Evolutionary conservation across 2,329 filamentous ascomycete genomes (phyloP).

Genomic region (Bimuria novae-zelandiae): DNA sequence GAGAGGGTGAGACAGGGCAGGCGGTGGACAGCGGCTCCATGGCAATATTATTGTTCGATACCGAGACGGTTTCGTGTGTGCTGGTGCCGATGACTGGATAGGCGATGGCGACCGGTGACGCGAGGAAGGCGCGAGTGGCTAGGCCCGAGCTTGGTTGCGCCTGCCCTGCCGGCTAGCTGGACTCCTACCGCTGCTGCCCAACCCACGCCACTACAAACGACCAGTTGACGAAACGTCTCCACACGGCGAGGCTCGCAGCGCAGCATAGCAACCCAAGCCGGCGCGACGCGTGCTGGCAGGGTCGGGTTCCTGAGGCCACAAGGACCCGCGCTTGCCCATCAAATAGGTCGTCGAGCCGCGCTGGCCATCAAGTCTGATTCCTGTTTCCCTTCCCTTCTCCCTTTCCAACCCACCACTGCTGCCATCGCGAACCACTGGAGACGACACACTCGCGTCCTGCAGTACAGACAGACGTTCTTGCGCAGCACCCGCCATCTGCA

Average conservation of each 20-base stretch:
- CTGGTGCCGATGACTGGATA: constrained; percentile 1
- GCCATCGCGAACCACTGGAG: background rate
- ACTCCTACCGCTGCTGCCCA: constrained; percentile 7
- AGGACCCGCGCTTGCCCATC: constrained; percentile 12
- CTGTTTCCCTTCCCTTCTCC: background rate
- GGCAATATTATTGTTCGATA: background rate
- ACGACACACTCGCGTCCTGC: background rate
- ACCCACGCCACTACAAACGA: constrained; percentile 18
- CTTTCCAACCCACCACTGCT: background rate
- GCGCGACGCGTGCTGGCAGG: background rate
- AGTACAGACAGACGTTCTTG: background rate
- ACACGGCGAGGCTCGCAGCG: background rate
- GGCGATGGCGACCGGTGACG: background rate
- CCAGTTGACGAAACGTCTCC: constrained; percentile 17
- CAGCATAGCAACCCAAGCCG: background rate
- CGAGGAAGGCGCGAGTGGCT: background rate
- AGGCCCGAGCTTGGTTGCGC: background rate
- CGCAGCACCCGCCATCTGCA: constrained; percentile 1
- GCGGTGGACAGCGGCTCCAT: constrained; percentile 2
- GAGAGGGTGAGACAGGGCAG: background rate
- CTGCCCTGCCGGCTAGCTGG: background rate
- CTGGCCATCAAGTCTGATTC: no score
- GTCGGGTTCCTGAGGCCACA: constrained; percentile 29
- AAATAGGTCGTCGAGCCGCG: background rate
- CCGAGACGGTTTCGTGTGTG: background rate